phyloP scores from a whole-genome alignment of 495 filamentous ascomycete species.

The Chaetomium cochliodes region DNA sequence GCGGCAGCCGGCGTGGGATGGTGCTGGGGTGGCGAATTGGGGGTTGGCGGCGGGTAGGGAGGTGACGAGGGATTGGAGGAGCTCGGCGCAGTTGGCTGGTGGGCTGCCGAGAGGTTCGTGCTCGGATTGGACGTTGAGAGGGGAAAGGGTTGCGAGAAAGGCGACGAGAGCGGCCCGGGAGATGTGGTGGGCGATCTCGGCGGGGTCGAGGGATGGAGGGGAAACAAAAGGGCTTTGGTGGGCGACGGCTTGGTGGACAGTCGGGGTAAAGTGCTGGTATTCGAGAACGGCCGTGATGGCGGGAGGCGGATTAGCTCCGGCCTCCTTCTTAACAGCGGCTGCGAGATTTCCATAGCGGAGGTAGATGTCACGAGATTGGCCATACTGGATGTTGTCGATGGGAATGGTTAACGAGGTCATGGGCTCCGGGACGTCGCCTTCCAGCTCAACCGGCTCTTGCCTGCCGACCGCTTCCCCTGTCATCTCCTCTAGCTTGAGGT shows the following conservation, averaged over 20 bases:
- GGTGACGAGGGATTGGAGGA: slow-evolving; percentile 28
- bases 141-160: slow-evolving; percentile 40
- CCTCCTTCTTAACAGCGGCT: background rate
- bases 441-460: slow-evolving; percentile 23
- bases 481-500: slow-evolving; percentile 36
- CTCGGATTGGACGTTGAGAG: slow-evolving; percentile 29
- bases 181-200: slow-evolving; percentile 42
- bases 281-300: slow-evolving; percentile 33
- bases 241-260: background rate
- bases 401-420: slow-evolving; percentile 33
- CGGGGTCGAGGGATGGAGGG: slow-evolving; percentile 19
- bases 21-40: background rate
- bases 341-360: slow-evolving; percentile 25
- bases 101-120: slow-evolving; percentile 28
- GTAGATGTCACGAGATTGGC: slow-evolving; percentile 49
- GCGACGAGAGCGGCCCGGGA: slow-evolving; percentile 43
- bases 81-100: background rate
- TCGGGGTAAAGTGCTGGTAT: slow-evolving; percentile 32
- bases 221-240: slow-evolving; percentile 14
- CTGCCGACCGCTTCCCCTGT: slow-evolving; percentile 37
- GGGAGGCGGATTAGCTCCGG: slow-evolving; percentile 10
- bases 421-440: slow-evolving; percentile 4
- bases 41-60: slow-evolving; percentile 32
- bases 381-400: slow-evolving; percentile 47
- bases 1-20: slow-evolving; percentile 18